Percentiles rank a stretch among this genome's conserved stretches.
These are phyloP conservation scores for Thalia dealbata DNA, from an alignment of 176 grass and related monocot species.

Conservation along the genomic window DNA sequence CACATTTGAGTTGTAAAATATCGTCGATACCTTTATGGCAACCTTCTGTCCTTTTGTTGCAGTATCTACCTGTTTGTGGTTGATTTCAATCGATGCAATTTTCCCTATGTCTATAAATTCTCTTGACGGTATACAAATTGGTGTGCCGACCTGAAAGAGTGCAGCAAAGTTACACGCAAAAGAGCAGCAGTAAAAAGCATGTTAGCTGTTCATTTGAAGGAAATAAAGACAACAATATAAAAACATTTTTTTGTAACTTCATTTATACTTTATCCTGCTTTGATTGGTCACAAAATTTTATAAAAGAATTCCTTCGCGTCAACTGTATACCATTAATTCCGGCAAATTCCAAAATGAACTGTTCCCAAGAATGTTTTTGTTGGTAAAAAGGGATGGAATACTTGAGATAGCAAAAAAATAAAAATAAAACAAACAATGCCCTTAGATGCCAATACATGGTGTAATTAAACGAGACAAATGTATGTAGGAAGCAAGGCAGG, in stretches of 20 bases:
- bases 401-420: too few species aligned
- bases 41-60: conserved; percentile 90
- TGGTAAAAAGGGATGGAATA: background rate
- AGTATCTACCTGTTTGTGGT: conserved; percentile 73
- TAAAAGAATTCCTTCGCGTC: background rate
- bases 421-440: background rate
- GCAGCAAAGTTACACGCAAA: background rate
- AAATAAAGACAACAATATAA: background rate
- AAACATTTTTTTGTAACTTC: background rate
- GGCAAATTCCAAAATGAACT: background rate
- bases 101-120: conserved; percentile 77
- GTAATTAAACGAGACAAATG: too few species aligned
- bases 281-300: background rate
- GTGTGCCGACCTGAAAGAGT: conserved; percentile 57
- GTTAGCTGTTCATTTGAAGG: background rate
- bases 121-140: conserved; percentile 61
- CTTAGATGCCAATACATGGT: background rate
- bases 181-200: background rate
- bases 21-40: conserved; percentile 52
- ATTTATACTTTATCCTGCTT: background rate
- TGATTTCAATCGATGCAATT: conserved; percentile 83
- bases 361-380: background rate
- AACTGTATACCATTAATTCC: background rate
- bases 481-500: too few species aligned
- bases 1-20: background rate